Evolutionary conservation across 129 eudicot species (phyloP).

Genomic region (Escallonia herrerae): DNA sequence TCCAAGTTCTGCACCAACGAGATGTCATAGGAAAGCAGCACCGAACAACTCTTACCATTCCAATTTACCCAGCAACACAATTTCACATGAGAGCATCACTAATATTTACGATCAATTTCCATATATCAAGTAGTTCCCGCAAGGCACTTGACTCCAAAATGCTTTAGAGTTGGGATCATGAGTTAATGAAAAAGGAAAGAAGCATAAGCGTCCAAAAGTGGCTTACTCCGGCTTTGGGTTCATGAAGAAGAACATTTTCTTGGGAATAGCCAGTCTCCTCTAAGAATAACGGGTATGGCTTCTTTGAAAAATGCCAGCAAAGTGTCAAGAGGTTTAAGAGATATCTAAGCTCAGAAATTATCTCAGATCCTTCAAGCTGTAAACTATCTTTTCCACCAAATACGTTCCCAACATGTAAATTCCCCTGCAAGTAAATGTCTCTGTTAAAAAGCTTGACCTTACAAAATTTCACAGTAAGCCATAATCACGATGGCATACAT

Average conservation of each 20-base stretch:
- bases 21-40: too few relatives aligned
- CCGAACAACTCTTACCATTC: too few relatives aligned
- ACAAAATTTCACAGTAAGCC: background rate
- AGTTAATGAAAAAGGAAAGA: background rate
- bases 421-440: slow-evolving; percentile 52
- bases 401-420: slow-evolving; percentile 60
- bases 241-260: slow-evolving; percentile 89
- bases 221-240: slow-evolving; percentile 98
- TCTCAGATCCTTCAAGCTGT: slow-evolving; percentile 71
- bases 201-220: background rate
- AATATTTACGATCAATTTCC: too few relatives aligned
- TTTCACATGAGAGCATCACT: too few relatives aligned
- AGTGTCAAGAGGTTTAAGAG: slow-evolving; percentile 73
- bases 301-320: slow-evolving; percentile 98
- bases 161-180: too few relatives aligned
- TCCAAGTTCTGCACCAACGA: too few relatives aligned
- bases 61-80: too few relatives aligned
- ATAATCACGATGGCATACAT: background rate
- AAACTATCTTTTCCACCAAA: slow-evolving; percentile 71
- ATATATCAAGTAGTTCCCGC: too few relatives aligned
- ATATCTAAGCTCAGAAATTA: slow-evolving; percentile 72
- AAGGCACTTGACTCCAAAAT: too few relatives aligned
- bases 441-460: background rate
- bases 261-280: slow-evolving; percentile 79
- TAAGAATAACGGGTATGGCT: slow-evolving; percentile 66